Conservation (phyloP, 2,329 filamentous ascomycete species). For the Cercospora zeae-maydis region DNA sequence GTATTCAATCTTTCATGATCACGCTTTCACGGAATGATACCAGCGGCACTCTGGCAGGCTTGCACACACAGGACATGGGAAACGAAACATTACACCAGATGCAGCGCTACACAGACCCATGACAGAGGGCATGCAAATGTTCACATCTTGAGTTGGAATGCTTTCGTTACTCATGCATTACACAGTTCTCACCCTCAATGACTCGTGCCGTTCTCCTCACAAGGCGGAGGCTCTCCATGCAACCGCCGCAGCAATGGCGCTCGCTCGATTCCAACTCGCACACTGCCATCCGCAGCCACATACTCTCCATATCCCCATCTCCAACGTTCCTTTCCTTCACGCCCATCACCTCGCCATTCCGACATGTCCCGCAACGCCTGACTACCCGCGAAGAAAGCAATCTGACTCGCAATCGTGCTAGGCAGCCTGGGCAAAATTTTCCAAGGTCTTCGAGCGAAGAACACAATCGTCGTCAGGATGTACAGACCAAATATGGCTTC, state of each 20-base stretch:
- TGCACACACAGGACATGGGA: neutral
- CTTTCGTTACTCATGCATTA: too few relatives aligned
- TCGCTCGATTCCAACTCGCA: constrained; percentile 53
- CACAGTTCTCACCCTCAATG: neutral
- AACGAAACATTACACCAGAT: neutral
- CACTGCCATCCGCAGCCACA: constrained; percentile 46
- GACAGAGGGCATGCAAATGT: neutral
- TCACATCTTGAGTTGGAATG: too few relatives aligned
- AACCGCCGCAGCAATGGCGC: constrained; percentile 37
- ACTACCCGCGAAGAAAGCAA: constrained; percentile 51
- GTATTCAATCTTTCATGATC: neutral
- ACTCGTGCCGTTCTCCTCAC: too few relatives aligned
- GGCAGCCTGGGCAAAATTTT: constrained; percentile 52
- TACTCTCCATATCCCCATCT: constrained; percentile 52
- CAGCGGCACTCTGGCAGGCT: neutral
- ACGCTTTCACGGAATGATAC: neutral
- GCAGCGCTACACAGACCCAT: neutral
- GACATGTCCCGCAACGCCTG: constrained; percentile 40
- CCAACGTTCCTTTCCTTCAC: neutral
- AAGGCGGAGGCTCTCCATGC: neutral
- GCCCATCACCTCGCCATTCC: neutral
- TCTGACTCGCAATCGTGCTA: constrained; percentile 47
- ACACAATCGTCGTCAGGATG: constrained; percentile 40
- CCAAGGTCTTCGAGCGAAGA: constrained; percentile 45
- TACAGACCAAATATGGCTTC: constrained; percentile 46